These are phyloP conservation scores for Parastagonospora nodorum DNA, from an alignment of 2,329 filamentous ascomycete species.

Conservation along the genomic window DNA sequence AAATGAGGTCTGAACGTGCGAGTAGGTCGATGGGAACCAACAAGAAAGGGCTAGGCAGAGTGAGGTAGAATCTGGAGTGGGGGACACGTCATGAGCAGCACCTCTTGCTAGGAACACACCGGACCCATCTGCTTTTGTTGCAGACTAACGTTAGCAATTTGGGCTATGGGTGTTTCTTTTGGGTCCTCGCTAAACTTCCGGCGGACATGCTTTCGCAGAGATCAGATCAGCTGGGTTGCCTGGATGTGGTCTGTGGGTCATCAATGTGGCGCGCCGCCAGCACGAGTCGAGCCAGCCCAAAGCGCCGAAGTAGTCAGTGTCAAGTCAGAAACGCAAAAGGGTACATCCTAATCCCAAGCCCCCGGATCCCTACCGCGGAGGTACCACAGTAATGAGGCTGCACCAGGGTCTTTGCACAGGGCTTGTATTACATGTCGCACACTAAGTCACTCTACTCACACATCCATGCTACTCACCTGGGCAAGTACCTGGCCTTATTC, in stretches of 20 bases:
- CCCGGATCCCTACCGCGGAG: conserved; percentile 42
- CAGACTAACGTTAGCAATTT: conserved; percentile 33
- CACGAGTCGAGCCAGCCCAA: conserved; percentile 39
- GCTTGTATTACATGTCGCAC: conserved; percentile 39
- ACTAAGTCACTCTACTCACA: conserved; percentile 39
- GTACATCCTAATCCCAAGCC: conserved; percentile 38
- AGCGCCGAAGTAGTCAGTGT: conserved; percentile 36
- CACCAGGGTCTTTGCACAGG: conserved; percentile 29
- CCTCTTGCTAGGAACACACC: conserved; percentile 12
- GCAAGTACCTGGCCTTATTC: conserved; percentile 28
- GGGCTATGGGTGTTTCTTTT: conserved; percentile 35
- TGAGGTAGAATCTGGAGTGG: conserved; percentile 30
- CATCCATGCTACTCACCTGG: conserved; percentile 37
- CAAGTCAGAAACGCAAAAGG: conserved; percentile 37
- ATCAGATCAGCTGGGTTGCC: conserved; percentile 37
- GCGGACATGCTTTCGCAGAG: conserved; percentile 32
- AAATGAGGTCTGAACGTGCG: conserved; percentile 30
- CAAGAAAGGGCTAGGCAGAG: conserved; percentile 25
- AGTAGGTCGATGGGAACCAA: conserved; percentile 32
- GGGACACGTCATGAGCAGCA: conserved; percentile 42
- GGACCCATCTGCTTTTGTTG: conserved; percentile 35
- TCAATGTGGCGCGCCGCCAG: conserved; percentile 44
- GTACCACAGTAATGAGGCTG: conserved; percentile 33
- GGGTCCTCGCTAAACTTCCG: conserved; percentile 33
- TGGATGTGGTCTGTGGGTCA: conserved; percentile 40